These are phyloP conservation scores for Begonia fuchsioides DNA, from an alignment of 306 rosid genomes.

Conservation along the genomic window DNA sequence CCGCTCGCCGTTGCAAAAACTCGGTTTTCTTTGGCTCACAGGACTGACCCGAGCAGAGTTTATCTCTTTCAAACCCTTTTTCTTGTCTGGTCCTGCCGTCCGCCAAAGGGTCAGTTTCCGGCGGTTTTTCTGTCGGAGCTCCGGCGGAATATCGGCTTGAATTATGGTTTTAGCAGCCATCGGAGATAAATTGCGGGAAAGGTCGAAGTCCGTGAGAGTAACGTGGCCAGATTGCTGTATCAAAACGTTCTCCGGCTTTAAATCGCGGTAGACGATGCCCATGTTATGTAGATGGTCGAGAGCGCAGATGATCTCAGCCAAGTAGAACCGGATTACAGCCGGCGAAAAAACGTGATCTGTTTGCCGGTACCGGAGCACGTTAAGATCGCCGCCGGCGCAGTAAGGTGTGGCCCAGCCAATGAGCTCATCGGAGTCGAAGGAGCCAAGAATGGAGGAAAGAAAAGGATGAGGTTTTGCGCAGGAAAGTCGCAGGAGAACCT, in stretches of 20 bases:
- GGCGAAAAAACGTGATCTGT: constrained; percentile 65
- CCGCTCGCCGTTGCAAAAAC: constrained; percentile 55
- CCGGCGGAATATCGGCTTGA: not conserved
- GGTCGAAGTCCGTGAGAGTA: constrained; percentile 90
- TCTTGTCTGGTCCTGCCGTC: not conserved
- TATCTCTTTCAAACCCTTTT: constrained; percentile 26
- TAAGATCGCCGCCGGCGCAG: constrained; percentile 90
- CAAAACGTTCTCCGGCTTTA: constrained; percentile 86
- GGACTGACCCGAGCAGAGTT: constrained; percentile 76
- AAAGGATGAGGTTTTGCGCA: constrained; percentile 35
- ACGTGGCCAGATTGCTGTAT: constrained; percentile 79
- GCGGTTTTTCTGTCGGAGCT: constrained; percentile 16
- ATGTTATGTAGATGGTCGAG: constrained; percentile 54
- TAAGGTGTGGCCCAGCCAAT: constrained; percentile 76
- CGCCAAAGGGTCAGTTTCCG: constrained; percentile 47
- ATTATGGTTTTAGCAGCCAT: constrained; percentile 14
- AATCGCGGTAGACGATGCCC: constrained; percentile 78
- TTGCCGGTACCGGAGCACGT: constrained; percentile 76
- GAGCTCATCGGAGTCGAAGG: constrained; percentile 30
- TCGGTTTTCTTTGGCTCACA: constrained; percentile 40
- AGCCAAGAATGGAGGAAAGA: too few species aligned
- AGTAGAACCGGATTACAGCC: constrained; percentile 56
- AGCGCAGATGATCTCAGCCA: constrained; percentile 81
- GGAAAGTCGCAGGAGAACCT: constrained; percentile 42
- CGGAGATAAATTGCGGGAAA: constrained; percentile 43